Evolutionary conservation across 495 filamentous ascomycete species (phyloP), one percentile per base, ranked within the genome.

Genomic region (Ramalina intermedia): DNA sequence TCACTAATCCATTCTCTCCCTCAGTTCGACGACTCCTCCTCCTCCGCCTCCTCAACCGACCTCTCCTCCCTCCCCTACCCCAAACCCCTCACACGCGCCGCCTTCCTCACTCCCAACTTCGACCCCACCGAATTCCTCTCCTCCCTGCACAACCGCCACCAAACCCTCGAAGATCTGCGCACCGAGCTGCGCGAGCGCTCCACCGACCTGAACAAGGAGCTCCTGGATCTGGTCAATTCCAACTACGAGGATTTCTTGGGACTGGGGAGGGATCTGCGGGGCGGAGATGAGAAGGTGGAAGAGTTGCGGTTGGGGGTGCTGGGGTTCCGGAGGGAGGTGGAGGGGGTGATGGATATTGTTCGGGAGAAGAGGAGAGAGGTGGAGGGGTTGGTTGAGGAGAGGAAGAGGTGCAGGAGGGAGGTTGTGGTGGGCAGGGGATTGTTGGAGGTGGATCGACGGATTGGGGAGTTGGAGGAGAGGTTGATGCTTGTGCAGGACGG

Each of bases 151-250:
- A 81, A 88, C 59, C 81, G 91, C 1, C 89, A 96, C 60, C 91
- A 98, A 61, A 95, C 87, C 2, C 84, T 99, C 42, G 90, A 94
- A 62, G 93, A 99, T 63, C 71, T 99, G 16, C 84, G 89, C 14
- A 63, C 79, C 24, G 93, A 99, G 55, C 71, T 99, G 4, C 79
- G 87, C 14, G 71, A 82, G 40, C 74, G 91, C 21, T 80, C 78
- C 49, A 75, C 82, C 53, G 69, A 79, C 16, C 75, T 96, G 43
- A 80, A 76, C 52, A 79, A 80, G 48, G 90, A 99, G 62, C 69
- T 99, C 8, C 71, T 96, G 4, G 89, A 95, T 61, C 75, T 96
- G 1, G 89, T 99, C 52, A 96, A 96, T 60, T 72, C 82, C 27
- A 89, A 96, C 63, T 96, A 96, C 61, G 78, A 82, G 37, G 85